These are phyloP conservation scores for Adansonia rubrostipa DNA, from an alignment of 441 rosid genomes.

Conservation along the genomic window DNA sequence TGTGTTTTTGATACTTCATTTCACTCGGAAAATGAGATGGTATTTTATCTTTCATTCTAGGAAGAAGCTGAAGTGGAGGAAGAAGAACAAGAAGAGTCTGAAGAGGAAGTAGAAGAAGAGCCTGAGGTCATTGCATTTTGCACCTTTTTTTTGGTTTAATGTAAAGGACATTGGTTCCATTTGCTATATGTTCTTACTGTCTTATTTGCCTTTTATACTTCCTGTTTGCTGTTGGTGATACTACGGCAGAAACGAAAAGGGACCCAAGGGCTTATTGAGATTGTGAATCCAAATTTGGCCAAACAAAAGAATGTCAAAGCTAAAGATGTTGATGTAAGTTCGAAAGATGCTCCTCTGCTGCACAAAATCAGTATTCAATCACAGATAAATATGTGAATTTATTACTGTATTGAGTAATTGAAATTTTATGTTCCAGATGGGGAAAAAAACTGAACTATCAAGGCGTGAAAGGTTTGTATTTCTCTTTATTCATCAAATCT, in stretches of 20 bases:
- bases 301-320: conserved; percentile 82
- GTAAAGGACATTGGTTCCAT: background rate
- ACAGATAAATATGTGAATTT: background rate
- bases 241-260: conserved; percentile 75
- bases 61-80: conserved; percentile 61
- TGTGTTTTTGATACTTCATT: background rate
- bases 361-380: background rate
- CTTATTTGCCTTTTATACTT: conserved; percentile 25
- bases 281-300: conserved; percentile 83
- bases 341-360: conserved; percentile 5
- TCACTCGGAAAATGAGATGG: conserved; percentile 9
- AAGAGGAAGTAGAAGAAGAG: conserved; percentile 65
- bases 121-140: conserved; percentile 51
- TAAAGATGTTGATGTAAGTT: conserved; percentile 81
- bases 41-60: conserved; percentile 36
- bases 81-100: conserved; percentile 52
- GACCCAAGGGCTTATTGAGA: conserved; percentile 72
- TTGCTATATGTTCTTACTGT: background rate
- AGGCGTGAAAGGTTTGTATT: conserved; percentile 91
- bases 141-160: conserved; percentile 1
- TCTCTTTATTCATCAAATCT: conserved; percentile 16
- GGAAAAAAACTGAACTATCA: conserved; percentile 82
- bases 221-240: background rate
- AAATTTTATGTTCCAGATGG: conserved; percentile 44
- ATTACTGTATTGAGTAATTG: background rate